A percentile compares a stretch with the other conserved stretches of the same genome.
phyloP scores from a whole-genome alignment of 2,329 filamentous ascomycete species.

The Trichothecium sympodiale region DNA sequence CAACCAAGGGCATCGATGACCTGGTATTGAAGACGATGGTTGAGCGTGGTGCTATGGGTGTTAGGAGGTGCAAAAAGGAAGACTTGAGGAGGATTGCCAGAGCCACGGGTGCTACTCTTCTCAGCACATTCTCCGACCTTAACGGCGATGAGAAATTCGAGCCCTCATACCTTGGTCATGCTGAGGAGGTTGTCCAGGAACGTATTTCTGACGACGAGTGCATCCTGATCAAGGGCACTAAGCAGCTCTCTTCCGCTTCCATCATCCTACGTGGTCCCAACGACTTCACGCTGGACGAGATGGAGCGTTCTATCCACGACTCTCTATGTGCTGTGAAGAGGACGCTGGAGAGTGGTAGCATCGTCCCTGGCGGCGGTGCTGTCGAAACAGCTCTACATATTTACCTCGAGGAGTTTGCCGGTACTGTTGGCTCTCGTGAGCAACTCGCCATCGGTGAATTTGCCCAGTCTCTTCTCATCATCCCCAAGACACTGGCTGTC shows the following conservation, averaged over 20 bases:
- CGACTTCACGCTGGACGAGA: conserved; percentile 94
- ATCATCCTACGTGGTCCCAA: conserved; percentile 93
- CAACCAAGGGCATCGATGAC: conserved; percentile 97
- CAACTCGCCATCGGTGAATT: conserved; percentile 98
- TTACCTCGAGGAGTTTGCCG: conserved; percentile 96
- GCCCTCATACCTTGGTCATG: conserved; percentile 74
- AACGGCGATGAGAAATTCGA: conserved; percentile 98
- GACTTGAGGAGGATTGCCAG: conserved; percentile 91
- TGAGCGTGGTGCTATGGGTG: conserved; percentile 90
- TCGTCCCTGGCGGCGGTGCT: conserved; percentile 91
- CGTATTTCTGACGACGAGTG: conserved; percentile 98
- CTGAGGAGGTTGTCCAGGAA: conserved; percentile 96
- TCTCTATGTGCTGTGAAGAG: conserved; percentile 94
- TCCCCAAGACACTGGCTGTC: conserved; percentile 92
- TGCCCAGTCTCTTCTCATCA: conserved; percentile 83
- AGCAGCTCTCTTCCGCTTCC: conserved; percentile 85
- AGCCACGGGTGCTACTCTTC: conserved; percentile 85
- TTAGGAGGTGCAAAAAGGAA: conserved; percentile 96
- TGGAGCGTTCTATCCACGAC: conserved; percentile 97
- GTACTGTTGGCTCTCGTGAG: conserved; percentile 91
- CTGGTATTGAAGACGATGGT: conserved; percentile 89
- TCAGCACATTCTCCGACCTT: conserved; percentile 88
- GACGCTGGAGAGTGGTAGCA: conserved; percentile 90
- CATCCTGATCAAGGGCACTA: conserved; percentile 92
- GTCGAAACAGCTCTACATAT: conserved; percentile 99